Evolutionary conservation across 2,329 filamentous ascomycete genomes (phyloP), one percentile per base, ranked within the genome.

Genomic region (Cryphonectria parasitica): DNA sequence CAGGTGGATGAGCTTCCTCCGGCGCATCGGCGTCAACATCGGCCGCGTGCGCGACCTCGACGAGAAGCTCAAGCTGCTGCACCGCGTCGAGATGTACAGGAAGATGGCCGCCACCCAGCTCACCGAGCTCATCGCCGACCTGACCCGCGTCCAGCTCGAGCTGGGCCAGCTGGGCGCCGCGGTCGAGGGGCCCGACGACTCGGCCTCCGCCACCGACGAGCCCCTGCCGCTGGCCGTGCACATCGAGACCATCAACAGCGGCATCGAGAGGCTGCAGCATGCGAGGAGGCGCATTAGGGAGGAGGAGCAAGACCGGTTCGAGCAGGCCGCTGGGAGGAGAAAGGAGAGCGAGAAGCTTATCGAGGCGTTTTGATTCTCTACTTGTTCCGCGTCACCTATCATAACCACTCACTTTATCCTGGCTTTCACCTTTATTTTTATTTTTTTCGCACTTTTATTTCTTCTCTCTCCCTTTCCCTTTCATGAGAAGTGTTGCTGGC

Each of bases 141-240:
- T 96, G 49, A 88, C 93, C 78, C 88, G 88, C 69, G 95, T 96
- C 72, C 87, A 90, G 74, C 86, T 89, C 1, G 89, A 89, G 61
- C 81, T 97, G 17, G 89, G 90, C 74, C 91, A 94, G 75, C 79
- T 97, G 74, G 83, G 91, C 31, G 91, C 94, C 71, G 83, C 90
- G 7, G 91, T 95, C 13, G 89, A 88, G 0, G 86, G 87, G 69
- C 91, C 92, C 0, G 90, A 89, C 73, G 78, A 91, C 13, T 75
- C 90, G 15, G 81, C 82, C 10, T 75, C 76, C 28, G 78, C 45
- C 31, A 78, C 45, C 34, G 71, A 69, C 45, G 79, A 80, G 3
- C 81, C 84, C 39, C 83, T 93, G 13, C 91, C 92, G 2, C 82
- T 96, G 5, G 86, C 87, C 66, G 90, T 93, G 58, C 92, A 96